Base-by-base conservation (phyloP, 2,329 filamentous ascomycete species). In the Cadophora sp. region DNA sequence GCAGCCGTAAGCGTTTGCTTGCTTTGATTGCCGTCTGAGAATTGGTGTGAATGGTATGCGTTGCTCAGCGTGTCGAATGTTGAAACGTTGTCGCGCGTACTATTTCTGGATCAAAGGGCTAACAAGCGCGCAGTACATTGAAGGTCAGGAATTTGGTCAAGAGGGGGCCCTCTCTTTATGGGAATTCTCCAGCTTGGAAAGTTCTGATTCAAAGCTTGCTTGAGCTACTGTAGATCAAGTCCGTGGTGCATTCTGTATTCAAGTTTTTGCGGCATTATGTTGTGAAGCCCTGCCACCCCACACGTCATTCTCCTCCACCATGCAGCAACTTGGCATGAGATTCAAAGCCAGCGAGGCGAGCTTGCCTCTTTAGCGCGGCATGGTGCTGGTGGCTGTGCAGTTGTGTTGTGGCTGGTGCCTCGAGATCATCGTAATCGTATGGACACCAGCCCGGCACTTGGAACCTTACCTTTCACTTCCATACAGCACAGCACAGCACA, bases 51-150 rank as follows among this genome's bases (percentile, higher is more conserved):
- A 61, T 74, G 72, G 73, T 64, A 50, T 69, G 58, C 56, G 65
- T 50, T 69, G 64, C 48, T 71, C 65, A 66, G 31, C 34, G 66
- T 43, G 64, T 68, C 67, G 66, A 69, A 55, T 64, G 67, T 68
- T 73, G 68, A 72, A 67, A 73, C 67, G 55, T 31, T 67, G 43
- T 66, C 68, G 70, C 73, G 68, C 66, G 62, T 69, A 62, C 69
- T 72, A 71, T 71, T 71, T 37, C 69, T 64, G 71, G 68, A 63
- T 37, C 34, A 29, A 19, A 26, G 29, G 26, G 51, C 29, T 43
- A 60, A 62, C 43, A 68, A 63, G 48, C 62, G 61, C 61, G 40
- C 12, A 50, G n/a, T 43, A 48, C 27, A 48, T 37, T 65, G 55
- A 66, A 40, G n/a, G 34, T 26, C 24, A 16, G n/a, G 31, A 40